Evolutionary conservation across 2,329 filamentous ascomycete genomes (phyloP), one percentile per base, ranked within the genome.

Genomic region (Cryphonectria japonica): DNA sequence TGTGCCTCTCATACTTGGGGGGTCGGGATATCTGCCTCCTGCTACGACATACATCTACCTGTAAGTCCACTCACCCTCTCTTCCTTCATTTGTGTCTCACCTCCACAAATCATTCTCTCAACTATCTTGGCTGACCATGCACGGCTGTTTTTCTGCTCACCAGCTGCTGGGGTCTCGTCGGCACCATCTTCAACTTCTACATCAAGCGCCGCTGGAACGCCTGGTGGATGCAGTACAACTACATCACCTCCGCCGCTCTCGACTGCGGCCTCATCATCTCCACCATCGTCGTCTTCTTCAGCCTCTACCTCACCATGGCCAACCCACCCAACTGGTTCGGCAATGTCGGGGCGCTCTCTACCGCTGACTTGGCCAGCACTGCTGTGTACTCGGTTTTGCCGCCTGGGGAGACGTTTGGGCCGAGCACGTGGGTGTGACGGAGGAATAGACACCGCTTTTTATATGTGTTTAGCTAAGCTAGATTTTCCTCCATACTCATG

Each of bases 221-320:
- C 46, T 93, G 91, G 92, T 94, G 92, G 92, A 83, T 91, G 79
- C 89, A 91, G 79, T 94, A 93, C 82, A 93, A 94, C 82, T 94
- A 93, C 78, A 85, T 93, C 76, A 88, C 90, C 0, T 92, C 91
- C 29, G 91, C 91, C 0, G 92, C 89, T 1, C 82, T 94, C 52
- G 92, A 93, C 78, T 87, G 87, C 65, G 91, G 91, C 6, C 84
- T 93, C 6, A 88, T 90, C 16, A 78, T 93, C 29, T 87, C 86
- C 46, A 91, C 90, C 0, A 85, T 94, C 50, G 78, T 93, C 70
- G 90, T 93, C 70, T 92, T 94, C 82, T 88, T 92, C 75, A 86
- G 89, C 0, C 81, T 94, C 39, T 88, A 89, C 69, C 78, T 93
- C 74, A 90, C 90, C 2, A 82, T 83, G 46, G 84, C 85, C 11